phyloP scores from a whole-genome alignment of 1,284 basidiomycete genomes.

The Rhodotorula sp. region DNA sequence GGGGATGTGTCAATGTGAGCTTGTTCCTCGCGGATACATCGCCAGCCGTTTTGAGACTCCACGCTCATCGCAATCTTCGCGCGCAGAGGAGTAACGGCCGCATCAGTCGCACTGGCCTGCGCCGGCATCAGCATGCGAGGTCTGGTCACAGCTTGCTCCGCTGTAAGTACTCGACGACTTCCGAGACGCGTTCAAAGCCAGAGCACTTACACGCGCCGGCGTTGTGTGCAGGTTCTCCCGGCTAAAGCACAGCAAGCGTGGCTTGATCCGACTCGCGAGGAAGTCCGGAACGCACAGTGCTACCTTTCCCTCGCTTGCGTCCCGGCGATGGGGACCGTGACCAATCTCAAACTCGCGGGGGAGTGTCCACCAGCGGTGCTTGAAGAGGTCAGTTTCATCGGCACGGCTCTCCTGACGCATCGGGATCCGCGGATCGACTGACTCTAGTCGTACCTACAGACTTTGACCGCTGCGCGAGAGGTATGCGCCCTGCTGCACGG shows the following conservation, averaged over 20 bases:
- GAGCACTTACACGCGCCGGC: neutral
- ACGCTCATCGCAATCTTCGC: no score
- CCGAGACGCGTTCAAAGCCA: neutral
- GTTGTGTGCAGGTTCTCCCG: neutral
- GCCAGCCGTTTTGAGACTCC: neutral
- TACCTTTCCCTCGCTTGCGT: conserved; percentile 74
- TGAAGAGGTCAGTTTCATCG: conserved; percentile 56
- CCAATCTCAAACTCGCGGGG: conserved; percentile 77
- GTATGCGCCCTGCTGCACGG: conserved; percentile 70
- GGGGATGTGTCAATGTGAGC: conserved; percentile 68
- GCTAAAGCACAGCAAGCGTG: conserved; percentile 39
- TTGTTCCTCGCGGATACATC: rapidly evolving
- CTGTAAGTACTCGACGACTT: conserved; percentile 48
- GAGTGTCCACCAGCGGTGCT: conserved; percentile 57
- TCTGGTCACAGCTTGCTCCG: conserved; percentile 73
- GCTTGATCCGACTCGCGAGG: conserved; percentile 75
- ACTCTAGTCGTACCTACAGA: conserved; percentile 52
- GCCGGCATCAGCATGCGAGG: conserved; percentile 86
- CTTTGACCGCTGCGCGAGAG: conserved; percentile 65
- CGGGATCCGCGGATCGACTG: neutral
- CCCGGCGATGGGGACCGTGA: conserved; percentile 85
- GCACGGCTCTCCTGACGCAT: neutral
- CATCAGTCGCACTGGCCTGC: conserved; percentile 82
- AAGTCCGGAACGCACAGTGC: conserved; percentile 60
- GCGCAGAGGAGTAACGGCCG: conserved; percentile 68